Base-by-base conservation (phyloP, 441 rosid species). In the Euphorbia celastroides region DNA sequence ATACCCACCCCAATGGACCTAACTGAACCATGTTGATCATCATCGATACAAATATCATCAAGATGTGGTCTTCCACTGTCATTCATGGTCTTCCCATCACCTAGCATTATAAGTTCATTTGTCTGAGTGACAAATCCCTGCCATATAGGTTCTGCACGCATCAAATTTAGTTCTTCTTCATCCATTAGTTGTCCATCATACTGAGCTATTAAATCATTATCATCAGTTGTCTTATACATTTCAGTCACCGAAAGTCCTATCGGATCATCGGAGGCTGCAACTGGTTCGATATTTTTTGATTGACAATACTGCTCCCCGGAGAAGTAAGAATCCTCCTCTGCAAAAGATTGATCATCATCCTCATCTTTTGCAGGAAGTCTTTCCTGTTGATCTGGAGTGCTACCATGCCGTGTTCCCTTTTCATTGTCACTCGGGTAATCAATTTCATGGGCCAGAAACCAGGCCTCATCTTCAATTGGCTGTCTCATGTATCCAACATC, bases 371-470 rank as follows among this genome's bases (percentile, higher is more conserved):
- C 69, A 70, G 84, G 80, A 80, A 79, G 86, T 79, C 87, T 81
- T 74, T 74, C 89, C 70, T 79, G 92, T 14, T 76, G 83, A 61
- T 92, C 97, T 36, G 92, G 98, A 70, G 75, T 87, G 78, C 98
- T 89, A 50, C 81, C 91, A 30, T 78, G 86, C 58, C 80, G 90
- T 26, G 92, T 83, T 69, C 90, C 94, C 82, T 92, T 94, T 60
- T 94, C 99, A 68, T 94, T 88, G 77, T 94, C 99, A 70, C 99
- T 94, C 23, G 99, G 98, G 71, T 89, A 94, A 75, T 94, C 99
- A 82, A 94, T 86, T 82, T 94, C 99, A 83, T 94, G 96, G 31
- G 97, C 89, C 74, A 92, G 85, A 85, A 94, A 94, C 98, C 97
- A 94, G 44, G 94, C 73, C 78, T 94, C 99, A 66, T 92, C 99